These are phyloP conservation scores for Jamesozyma hellenica DNA, from an alignment of 805 yeast species.

Conservation along the genomic window DNA sequence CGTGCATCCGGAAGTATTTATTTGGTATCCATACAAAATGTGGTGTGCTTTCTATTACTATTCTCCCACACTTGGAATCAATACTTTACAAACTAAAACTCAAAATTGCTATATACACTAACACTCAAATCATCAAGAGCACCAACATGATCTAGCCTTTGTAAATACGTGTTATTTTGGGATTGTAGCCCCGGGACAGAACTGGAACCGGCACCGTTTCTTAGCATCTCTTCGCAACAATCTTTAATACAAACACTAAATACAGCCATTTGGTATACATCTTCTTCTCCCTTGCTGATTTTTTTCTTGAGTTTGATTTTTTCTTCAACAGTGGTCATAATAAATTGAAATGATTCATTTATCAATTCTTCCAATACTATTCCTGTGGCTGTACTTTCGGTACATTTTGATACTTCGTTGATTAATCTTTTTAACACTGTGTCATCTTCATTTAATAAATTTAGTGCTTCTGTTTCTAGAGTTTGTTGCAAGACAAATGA, in stretches of 20 bases:
- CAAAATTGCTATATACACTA: constrained; percentile 73
- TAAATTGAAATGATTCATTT: constrained; percentile 24
- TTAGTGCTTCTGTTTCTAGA: constrained; percentile 34
- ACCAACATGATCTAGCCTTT: constrained; percentile 17
- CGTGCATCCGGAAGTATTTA: too few relatives aligned
- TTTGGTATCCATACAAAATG: too few relatives aligned
- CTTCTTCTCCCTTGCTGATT: neutral
- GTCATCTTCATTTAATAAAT: constrained; percentile 18
- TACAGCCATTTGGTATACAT: constrained; percentile 20
- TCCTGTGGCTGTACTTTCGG: constrained; percentile 25
- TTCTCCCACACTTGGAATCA: too few relatives aligned
- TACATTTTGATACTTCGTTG: constrained; percentile 37
- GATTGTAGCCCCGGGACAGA: neutral
- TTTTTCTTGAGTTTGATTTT: constrained; percentile 13
- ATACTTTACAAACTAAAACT: constrained; percentile 7
- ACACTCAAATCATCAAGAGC: constrained; percentile 85
- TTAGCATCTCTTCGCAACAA: constrained; percentile 19
- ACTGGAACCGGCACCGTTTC: constrained; percentile 3
- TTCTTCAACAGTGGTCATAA: constrained; percentile 19
- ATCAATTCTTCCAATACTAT: constrained; percentile 22
- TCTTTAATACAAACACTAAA: constrained; percentile 25
- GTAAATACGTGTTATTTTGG: constrained; percentile 16
- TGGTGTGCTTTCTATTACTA: too few relatives aligned
- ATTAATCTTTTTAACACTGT: constrained; percentile 31
- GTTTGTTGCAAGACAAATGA: constrained; percentile 47